Percentiles rank a stretch among this genome's conserved stretches.
Conservation (phyloP, 768 basidiomycete species). For the Phlebiopsis gigantea region DNA sequence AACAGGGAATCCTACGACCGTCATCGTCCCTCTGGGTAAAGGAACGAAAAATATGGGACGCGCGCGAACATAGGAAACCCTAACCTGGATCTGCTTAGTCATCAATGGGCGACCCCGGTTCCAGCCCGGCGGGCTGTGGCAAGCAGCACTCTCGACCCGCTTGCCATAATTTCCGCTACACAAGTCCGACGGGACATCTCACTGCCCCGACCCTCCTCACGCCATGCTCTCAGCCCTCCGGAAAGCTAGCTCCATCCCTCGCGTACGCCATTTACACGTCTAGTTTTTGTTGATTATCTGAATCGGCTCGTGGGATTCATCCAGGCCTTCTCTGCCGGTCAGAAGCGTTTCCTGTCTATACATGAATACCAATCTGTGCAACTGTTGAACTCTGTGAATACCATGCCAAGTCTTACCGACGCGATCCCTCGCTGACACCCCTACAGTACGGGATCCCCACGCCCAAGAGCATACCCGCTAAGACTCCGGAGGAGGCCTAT, state of each 20-base stretch:
- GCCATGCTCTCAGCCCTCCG: constrained; percentile 64
- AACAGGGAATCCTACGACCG: constrained; percentile 43
- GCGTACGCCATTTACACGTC: constrained; percentile 38
- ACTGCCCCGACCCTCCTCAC: constrained; percentile 17
- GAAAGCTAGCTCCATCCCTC: constrained; percentile 60
- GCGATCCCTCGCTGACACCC: neutral
- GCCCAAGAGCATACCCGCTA: constrained; percentile 85
- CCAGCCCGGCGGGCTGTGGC: neutral
- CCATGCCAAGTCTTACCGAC: neutral
- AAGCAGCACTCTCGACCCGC: constrained; percentile 2
- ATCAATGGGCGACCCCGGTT: neutral
- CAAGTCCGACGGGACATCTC: neutral
- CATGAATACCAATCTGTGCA: constrained; percentile 98
- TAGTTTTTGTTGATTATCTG: neutral
- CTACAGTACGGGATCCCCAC: constrained; percentile 94
- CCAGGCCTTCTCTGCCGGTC: constrained; percentile 68
- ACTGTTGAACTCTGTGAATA: constrained; percentile 82
- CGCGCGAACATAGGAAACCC: constrained; percentile 1
- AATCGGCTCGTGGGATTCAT: neutral
- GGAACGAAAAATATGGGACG: constrained; percentile 4
- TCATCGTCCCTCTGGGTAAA: constrained; percentile 71
- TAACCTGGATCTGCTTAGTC: neutral
- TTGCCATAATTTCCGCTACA: neutral
- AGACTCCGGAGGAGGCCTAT: constrained; percentile 84
- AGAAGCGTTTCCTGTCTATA: constrained; percentile 90